Evolutionary conservation across 768 basidiomycete species (phyloP), one percentile per base, ranked within the genome.

Genomic region (Royoungia palumana): DNA sequence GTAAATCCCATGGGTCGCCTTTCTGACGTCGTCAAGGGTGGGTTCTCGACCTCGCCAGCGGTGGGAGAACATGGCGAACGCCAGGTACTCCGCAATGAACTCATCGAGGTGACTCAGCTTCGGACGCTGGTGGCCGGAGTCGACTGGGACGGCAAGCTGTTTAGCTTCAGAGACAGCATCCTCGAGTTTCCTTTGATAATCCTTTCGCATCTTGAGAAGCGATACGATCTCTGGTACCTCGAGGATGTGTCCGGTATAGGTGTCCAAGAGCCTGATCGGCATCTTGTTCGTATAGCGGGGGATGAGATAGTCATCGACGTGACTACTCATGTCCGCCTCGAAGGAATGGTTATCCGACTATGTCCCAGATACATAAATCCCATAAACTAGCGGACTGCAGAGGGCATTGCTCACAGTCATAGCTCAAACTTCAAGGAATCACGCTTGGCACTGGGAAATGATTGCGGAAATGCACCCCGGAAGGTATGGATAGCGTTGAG

Each of bases 61-160:
- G 25, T 64, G 63, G 2, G 64, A 64, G 22, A 64, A 58, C 63
- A 64, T 64, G 25, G 54, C 63, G 32, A 50, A 64, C 9, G 52
- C 61, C 25, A 64, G 46, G 40, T 53, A 66, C 40, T 51, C 49
- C 19, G 46, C 38, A 28, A 63, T 48, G 32, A 65, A 56, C 10
- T 14, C 12, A 1, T 44, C 6, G 6, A 63, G 50, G 21, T 41
- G 41, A 5, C 12, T 6, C n/a, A 53, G 39, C 14, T 49, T 22
- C 3, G 50, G 44, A 6, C 25, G 46, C 10, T 34, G 19, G 41
- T 4, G 32, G 37, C 59, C 53, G 1, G 47, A 35, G 11, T 43
- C 30, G 21, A 41, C 35, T 1, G 41, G 34, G 14, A 24, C n/a
- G 6, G 42, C 46, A 10, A 41, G 22, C 12, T 10, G 25, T 20